Conservation (phyloP, 352 stramenopile species). For the Plasmopara viticola region DNA sequence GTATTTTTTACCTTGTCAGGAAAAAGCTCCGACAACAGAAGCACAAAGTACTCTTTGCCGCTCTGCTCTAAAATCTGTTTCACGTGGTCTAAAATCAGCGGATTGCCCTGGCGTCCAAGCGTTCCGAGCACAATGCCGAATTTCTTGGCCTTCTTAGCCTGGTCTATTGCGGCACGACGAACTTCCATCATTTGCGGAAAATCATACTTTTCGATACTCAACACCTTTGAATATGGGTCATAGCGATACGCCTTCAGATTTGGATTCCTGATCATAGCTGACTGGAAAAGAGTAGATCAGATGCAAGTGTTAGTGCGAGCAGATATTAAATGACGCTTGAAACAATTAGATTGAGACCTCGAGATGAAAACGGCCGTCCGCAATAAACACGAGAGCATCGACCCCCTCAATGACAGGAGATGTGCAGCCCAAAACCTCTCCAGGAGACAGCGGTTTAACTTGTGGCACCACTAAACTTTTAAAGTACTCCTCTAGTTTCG, state of each 20-base stretch:
- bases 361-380: constrained; percentile 98
- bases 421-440: constrained; percentile 98
- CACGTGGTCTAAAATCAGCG: constrained; percentile 92
- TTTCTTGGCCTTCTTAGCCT: constrained; percentile 69
- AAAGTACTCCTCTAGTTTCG: constrained; percentile 76
- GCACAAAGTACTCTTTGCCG: constrained; percentile 90
- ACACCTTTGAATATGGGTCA: constrained; percentile 97
- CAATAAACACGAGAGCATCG: constrained; percentile 96
- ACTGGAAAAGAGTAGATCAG: constrained; percentile 31
- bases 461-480: constrained; percentile 88
- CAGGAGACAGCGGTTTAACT: constrained; percentile 94
- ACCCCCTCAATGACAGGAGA: constrained; percentile 90
- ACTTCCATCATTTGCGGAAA: constrained; percentile 93
- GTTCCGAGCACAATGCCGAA: constrained; percentile 99
- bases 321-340: not conserved
- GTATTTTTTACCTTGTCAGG: constrained; percentile 68
- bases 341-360: constrained; percentile 64
- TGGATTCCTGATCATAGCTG: constrained; percentile 98
- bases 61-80: constrained; percentile 78
- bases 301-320: not conserved
- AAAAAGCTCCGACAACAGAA: constrained; percentile 97
- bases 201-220: constrained; percentile 97
- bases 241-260: constrained; percentile 94
- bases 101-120: constrained; percentile 97
- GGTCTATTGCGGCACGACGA: constrained; percentile 74